Evolutionary conservation across 1,284 basidiomycete species (phyloP), one percentile per base, ranked within the genome.

Genomic region (Ustilago lituana): DNA sequence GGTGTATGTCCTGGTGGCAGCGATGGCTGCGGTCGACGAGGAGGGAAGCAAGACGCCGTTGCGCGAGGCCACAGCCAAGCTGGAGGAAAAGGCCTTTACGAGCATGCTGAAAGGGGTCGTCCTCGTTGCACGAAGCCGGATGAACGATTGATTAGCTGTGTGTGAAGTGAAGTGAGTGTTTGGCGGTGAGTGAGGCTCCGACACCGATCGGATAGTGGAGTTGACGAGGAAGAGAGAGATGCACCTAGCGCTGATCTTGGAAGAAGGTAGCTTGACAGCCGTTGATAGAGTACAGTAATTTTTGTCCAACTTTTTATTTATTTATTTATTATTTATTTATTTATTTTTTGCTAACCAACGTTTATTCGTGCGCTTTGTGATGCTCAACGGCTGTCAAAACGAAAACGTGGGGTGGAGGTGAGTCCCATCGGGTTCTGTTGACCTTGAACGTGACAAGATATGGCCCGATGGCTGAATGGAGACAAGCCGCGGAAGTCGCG

Each of bases 401-500:
- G n/a, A 29, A 35, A 61, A 57, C 39, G 61, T 53, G 53, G 53
- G 61, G n/a, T 57, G 61, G 54, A 57, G 60, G 60, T 47, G 48
- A 37, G 39, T 44, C 40, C 24, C 24, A 20, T 31, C 17, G n/a
- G 17, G 12, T 41, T 52, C 48, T n/a, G n/a, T n/a, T n/a, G n/a
- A n/a, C n/a, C n/a, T n/a, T n/a, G n/a, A n/a, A n/a, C n/a, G n/a
- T n/a, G n/a, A n/a, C n/a, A n/a, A n/a, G n/a, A n/a, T n/a, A n/a
- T n/a, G n/a, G n/a, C n/a, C 44, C 38, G 31, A 53, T 36, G 31
- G 29, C 27, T 6, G 6, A 33, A 4, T 38, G 17, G 38, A 51
- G 47, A 46, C 10, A 27, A 11, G 19, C 54, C 60, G 53, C 53
- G 54, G 60, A 56, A 43, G 47, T 50, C 40, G n/a, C 33, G 48